Evolutionary conservation across 352 stramenopile genomes (phyloP), one percentile per base, ranked within the genome.

Genomic region (Globisporangium paroecandrum): DNA sequence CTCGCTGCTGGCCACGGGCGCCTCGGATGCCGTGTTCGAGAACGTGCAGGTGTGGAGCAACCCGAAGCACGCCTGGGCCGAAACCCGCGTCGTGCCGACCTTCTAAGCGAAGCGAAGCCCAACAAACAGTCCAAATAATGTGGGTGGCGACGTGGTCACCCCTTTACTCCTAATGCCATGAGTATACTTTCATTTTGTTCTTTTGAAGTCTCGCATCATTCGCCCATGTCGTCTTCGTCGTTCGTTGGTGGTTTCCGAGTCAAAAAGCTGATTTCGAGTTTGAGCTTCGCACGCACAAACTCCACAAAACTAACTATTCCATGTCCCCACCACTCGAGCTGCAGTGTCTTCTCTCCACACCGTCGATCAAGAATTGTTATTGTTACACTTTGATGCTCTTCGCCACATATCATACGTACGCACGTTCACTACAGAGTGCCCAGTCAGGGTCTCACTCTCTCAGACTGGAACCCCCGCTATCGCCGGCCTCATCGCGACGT

Each of bases 1-100:
- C 69, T 75, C 82, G 63, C 66, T 90, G 43, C 64, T 74, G 13
- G 64, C 79, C 57, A 81, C 78, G 4, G 78, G 72, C 2, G 61
- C 8, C 29, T 10, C 64, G 15, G 13, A 20, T 27, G 77, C 80
- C 2, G 87, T 73, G 13, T 90, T 90, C 56, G 66, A 85, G 56
- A 87, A 85, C 54, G 78, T 90, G 32, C 75, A 82, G 65, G 79
- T 90, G 24, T 90, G 82, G 82, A 85, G 70, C 54, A 76, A 90
- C 54, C 73, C 76, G 3, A 87, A 90, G 75, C 82, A 83, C 59
- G 80, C 80, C 13, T 90, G 82, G 82, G 64, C 82, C 9, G 70
- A 80, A 4, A 69, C 73, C 38, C 82, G 82, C 51, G 70, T 70
- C 29, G 67, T 82, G 13, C 43, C 76, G 3, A 70, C 69, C 0